These are phyloP conservation scores for Penicillium olsonii DNA, from an alignment of 2,329 filamentous ascomycete species.

Conservation along the genomic window DNA sequence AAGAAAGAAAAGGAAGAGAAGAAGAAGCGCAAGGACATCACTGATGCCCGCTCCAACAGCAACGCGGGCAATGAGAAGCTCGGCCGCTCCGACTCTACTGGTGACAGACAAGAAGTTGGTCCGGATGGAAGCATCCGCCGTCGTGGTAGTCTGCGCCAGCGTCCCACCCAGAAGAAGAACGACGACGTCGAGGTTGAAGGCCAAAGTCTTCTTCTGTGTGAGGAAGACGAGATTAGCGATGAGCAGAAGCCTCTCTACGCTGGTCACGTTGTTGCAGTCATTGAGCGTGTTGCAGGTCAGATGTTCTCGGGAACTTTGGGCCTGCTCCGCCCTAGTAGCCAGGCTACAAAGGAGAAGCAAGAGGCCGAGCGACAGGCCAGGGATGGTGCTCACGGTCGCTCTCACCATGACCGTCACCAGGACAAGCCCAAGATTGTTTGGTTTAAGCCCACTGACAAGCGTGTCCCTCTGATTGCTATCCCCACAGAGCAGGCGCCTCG, in stretches of 20 bases:
- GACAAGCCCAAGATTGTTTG: conserved; percentile 99
- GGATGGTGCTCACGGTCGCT: conserved; percentile 72
- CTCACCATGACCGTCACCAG: conserved; percentile 79
- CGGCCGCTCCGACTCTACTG: conserved; percentile 61
- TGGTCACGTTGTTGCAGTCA: conserved; percentile 93
- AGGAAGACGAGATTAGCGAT: conserved; percentile 98
- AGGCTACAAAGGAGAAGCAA: conserved; percentile 99
- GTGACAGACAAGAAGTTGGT: conserved; percentile 62
- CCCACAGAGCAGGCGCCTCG: conserved; percentile 96
- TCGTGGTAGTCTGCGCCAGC: conserved; percentile 91
- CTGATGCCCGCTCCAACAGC: conserved; percentile 78
- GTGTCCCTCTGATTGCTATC: conserved; percentile 95
- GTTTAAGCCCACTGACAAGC: conserved; percentile 99
- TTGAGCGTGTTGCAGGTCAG: conserved; percentile 94
- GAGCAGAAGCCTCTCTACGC: conserved; percentile 97
- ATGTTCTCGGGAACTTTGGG: conserved; percentile 99
- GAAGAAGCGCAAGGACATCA: conserved; percentile 99
- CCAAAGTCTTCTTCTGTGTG: conserved; percentile 91
- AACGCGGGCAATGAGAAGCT: conserved; percentile 68
- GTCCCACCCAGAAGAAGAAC: conserved; percentile 99
- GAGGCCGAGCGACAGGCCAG: conserved; percentile 92
- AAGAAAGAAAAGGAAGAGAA: conserved; percentile 99
- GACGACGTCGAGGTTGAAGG: conserved; percentile 99
- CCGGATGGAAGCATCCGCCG: conserved; percentile 84
- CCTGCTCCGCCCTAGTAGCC: conserved; percentile 90